These are phyloP conservation scores for Urochloa ruziziensis DNA, from an alignment of 176 grass and related monocot genomes.

Conservation along the genomic window DNA sequence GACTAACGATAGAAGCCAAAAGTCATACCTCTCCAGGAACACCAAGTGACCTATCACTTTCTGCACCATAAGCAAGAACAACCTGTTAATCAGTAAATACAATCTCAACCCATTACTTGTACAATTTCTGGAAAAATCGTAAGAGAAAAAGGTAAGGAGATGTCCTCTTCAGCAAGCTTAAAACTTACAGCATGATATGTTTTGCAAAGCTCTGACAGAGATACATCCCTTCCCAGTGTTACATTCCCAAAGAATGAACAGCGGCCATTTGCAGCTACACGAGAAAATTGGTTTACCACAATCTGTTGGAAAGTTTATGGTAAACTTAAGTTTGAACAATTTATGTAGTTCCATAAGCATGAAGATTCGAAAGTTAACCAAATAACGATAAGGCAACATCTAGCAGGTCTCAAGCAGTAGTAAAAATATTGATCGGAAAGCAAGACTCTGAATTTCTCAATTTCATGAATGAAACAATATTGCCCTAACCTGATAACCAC, in stretches of 20 bases:
- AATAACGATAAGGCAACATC: background rate
- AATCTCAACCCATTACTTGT: background rate
- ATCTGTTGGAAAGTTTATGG: constrained; percentile 67
- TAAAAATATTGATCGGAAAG: background rate
- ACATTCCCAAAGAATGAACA: constrained; percentile 92
- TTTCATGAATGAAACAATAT: background rate
- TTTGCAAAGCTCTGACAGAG: constrained; percentile 59
- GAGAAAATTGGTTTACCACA: constrained; percentile 98
- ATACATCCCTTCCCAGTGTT: constrained; percentile 65
- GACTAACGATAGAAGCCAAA: constrained; percentile 15
- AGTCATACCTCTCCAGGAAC: constrained; percentile 76
- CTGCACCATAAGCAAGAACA: constrained; percentile 96
- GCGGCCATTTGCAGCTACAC: constrained; percentile 62
- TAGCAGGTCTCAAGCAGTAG: background rate
- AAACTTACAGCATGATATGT: constrained; percentile 81
- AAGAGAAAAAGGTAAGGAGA: background rate
- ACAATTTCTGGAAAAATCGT: background rate
- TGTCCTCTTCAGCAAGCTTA: background rate
- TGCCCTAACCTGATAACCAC: background rate
- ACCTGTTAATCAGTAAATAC: constrained; percentile 50
- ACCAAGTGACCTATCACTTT: constrained; percentile 83
- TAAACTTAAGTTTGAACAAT: constrained; percentile 27
- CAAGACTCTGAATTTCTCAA: background rate
- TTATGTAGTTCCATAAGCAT: background rate
- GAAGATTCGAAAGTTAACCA: constrained; percentile 6